phyloP scores from a whole-genome alignment of 1,284 basidiomycete genomes.

The Sphagnurus paluster region DNA sequence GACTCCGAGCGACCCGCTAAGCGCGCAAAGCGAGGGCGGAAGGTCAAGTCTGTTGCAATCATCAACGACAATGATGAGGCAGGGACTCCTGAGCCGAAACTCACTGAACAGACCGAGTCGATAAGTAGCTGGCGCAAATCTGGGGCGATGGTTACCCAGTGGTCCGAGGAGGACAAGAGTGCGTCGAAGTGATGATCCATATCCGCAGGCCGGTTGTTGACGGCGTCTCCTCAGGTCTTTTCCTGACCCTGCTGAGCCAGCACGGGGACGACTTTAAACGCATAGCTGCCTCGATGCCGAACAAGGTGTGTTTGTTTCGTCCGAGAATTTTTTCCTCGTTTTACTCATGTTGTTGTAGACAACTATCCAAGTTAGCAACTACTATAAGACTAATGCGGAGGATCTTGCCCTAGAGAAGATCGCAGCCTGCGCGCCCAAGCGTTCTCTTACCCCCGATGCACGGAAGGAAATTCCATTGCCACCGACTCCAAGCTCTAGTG shows the following conservation, averaged over 20 bases:
- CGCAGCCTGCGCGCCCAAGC: conserved; percentile 31
- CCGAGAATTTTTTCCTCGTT: conserved; percentile 7
- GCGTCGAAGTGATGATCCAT: conserved; percentile 20
- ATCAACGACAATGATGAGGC: conserved; percentile 31
- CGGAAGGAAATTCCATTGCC: conserved; percentile 14
- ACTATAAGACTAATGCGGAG: conserved; percentile 50
- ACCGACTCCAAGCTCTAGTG: no score
- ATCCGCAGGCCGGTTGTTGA: not conserved
- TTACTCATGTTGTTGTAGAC: conserved; percentile 43
- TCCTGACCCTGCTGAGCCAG: conserved; percentile 63
- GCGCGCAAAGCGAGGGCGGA: conserved; percentile 36
- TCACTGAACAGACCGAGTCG: conserved; percentile 28
- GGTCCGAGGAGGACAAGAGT: conserved; percentile 67
- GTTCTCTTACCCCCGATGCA: conserved; percentile 28
- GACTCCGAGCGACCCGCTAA: conserved; percentile 35
- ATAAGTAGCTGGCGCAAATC: conserved; percentile 36
- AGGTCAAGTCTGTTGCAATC: conserved; percentile 37
- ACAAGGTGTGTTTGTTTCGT: conserved; percentile 50
- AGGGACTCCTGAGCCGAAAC: conserved; percentile 16
- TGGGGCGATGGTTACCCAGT: conserved; percentile 31
- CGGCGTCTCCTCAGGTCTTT: conserved; percentile 40
- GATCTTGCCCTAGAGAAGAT: conserved; percentile 43
- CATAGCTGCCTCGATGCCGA: conserved; percentile 73
- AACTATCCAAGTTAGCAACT: conserved; percentile 74
- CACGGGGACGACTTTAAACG: conserved; percentile 77